Evolutionary conservation across 768 basidiomycete genomes (phyloP), one percentile per base, ranked within the genome.

Genomic region (Naganishia vaughanmartiniae): DNA sequence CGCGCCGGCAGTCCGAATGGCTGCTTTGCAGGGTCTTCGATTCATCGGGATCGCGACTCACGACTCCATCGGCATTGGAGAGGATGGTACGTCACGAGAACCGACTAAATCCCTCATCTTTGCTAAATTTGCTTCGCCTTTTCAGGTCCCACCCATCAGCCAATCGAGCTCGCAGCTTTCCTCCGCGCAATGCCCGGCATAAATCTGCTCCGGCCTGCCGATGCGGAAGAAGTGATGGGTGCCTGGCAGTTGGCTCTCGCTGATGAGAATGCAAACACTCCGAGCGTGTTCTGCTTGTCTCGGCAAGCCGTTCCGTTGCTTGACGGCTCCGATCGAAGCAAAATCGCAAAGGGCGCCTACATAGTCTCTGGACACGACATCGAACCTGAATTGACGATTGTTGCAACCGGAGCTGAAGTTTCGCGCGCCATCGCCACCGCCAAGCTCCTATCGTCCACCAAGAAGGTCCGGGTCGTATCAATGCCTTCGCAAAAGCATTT

Each of bases 31-130:
- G 63, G 74, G 75, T 9, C 74, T 81, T 11, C 75, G 79, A 14
- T 76, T 78, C 71, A 81, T 81, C 72, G 79, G 77, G 34, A 79
- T 81, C 36, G 79, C 79, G 28, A 81, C 79, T 0, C 79, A 81
- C 72, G 79, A 81, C 67, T 73, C 74, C 17, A 77, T 81, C 54
- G 78, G 78, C 51, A 76, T 78, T 33, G 79, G 79, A 55, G 79
- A 81, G 71, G 79, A 81, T 60, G 79, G 75, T 74, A 39, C 63
- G 73, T 58, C 30, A 4, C 7, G 26, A 4, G 4, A 4, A 14
- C 24, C 7, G 39, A 31, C 28, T 21, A 36, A 5, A 36, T 65
- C 46, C 17, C 24, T 33, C 24, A 14, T n/a, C 56, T n/a, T 5
- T 26, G 33, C 19, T 17, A 4, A 34, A 36, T 21, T 65, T 30